Percentiles rank a stretch among this genome's conserved stretches.
Conservation (phyloP, 2,329 filamentous ascomycete genomes). For the Fusarium sp. region DNA sequence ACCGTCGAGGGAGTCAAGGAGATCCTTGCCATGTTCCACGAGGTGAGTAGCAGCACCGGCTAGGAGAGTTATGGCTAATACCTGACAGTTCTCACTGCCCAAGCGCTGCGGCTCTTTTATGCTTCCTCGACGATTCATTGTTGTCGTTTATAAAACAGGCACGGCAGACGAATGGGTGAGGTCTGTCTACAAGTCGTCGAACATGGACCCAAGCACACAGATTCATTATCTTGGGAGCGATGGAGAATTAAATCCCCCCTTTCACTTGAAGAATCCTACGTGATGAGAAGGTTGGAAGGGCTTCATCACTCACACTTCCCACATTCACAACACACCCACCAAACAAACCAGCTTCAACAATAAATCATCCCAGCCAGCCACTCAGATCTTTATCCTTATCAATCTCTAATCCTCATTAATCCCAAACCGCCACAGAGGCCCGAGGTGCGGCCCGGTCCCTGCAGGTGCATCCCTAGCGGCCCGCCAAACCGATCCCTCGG, state of each 20-base stretch:
- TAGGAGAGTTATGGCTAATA: background rate
- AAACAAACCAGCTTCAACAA: background rate
- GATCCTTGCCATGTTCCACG: background rate
- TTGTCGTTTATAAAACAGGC: background rate
- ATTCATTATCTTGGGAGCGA: background rate
- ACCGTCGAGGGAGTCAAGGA: background rate
- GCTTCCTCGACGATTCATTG: background rate
- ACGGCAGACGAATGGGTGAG: background rate
- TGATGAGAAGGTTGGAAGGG: background rate
- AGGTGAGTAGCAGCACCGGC: background rate
- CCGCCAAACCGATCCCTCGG: conserved; percentile 1
- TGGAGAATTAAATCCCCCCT: background rate
- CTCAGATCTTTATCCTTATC: background rate
- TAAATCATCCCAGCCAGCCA: background rate
- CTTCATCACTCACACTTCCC: background rate
- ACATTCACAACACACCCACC: background rate
- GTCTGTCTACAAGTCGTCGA: background rate
- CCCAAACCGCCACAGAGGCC: conserved; percentile 8
- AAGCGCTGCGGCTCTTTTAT: background rate
- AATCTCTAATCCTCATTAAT: background rate
- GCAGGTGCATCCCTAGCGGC: conserved; percentile 2
- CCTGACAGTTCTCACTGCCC: background rate
- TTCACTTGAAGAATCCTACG: background rate
- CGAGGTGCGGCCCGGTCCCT: conserved; percentile 10
- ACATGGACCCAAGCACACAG: background rate